These are phyloP conservation scores for Martensiomyces pterosporus DNA, from an alignment of 192 early-diverging fungal species.

Conservation along the genomic window DNA sequence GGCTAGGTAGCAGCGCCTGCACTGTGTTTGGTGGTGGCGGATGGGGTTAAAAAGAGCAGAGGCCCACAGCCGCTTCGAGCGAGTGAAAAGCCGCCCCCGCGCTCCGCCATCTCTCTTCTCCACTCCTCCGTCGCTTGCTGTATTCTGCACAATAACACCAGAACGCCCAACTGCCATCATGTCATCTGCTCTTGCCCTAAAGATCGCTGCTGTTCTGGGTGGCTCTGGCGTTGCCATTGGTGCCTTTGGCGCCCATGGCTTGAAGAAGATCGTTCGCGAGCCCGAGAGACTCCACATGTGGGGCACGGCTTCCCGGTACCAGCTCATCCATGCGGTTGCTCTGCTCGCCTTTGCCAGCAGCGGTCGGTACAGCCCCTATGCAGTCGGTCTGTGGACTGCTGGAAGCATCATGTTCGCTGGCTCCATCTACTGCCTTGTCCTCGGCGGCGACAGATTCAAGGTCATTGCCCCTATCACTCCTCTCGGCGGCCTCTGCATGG, in stretches of 20 bases:
- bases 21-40: too few species aligned
- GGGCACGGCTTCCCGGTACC: constrained; percentile 50
- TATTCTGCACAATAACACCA: background rate
- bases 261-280: constrained; percentile 35
- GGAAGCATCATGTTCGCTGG: constrained; percentile 52
- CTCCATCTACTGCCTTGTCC: constrained; percentile 51
- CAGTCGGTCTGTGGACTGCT: constrained; percentile 41
- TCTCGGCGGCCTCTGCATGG: constrained; percentile 40
- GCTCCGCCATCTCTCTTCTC: background rate
- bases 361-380: constrained; percentile 18
- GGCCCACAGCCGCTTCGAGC: too few species aligned
- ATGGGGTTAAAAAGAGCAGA: too few species aligned
- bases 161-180: too few species aligned
- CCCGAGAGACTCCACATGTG: constrained; percentile 35
- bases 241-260: constrained; percentile 55
- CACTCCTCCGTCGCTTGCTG: background rate
- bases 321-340: constrained; percentile 50
- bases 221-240: constrained; percentile 54
- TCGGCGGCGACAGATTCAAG: constrained; percentile 29
- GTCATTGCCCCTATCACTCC: constrained; percentile 39
- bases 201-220: constrained; percentile 40
- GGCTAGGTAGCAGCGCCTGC: too few species aligned
- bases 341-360: constrained; percentile 39
- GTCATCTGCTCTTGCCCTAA: constrained; percentile 29
- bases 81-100: too few species aligned